These are phyloP conservation scores for Neoboletus subvelutipes DNA, from an alignment of 768 basidiomycete species.

Conservation along the genomic window DNA sequence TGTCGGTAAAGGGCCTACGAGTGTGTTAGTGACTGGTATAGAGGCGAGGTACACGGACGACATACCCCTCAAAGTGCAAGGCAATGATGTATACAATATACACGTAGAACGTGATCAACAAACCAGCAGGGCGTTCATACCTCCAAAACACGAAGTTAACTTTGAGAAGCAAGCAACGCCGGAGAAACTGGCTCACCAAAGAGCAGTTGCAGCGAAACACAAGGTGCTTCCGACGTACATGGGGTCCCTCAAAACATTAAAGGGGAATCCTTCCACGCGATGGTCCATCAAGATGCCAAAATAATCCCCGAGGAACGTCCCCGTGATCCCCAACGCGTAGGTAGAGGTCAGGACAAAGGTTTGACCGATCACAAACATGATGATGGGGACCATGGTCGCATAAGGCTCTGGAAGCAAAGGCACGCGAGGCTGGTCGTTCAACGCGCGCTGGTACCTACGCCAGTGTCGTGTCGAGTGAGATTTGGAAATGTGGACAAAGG, in stretches of 20 bases:
- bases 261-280: conserved; percentile 94
- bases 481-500: too few species aligned
- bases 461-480: background rate
- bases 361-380: conserved; percentile 71
- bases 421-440: conserved; percentile 70
- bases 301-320: conserved; percentile 86
- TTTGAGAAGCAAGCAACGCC: background rate
- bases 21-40: background rate
- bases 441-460: conserved; percentile 69
- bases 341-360: conserved; percentile 86
- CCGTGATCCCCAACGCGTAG: conserved; percentile 89
- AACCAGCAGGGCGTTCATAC: conserved; percentile 83
- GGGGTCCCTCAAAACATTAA: conserved; percentile 88
- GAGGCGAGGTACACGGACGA: conserved; percentile 3
- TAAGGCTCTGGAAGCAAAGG: conserved; percentile 66
- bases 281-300: conserved; percentile 87
- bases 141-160: conserved; percentile 36
- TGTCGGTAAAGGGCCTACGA: conserved; percentile 71
- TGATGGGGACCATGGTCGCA: conserved; percentile 56
- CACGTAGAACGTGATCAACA: conserved; percentile 78
- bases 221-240: conserved; percentile 98
- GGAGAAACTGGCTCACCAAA: conserved; percentile 61
- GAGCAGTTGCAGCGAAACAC: conserved; percentile 80
- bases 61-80: conserved; percentile 87
- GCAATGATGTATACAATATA: conserved; percentile 84